Conservation (phyloP, 352 stramenopile genomes). For the Phytophthora multivora region DNA sequence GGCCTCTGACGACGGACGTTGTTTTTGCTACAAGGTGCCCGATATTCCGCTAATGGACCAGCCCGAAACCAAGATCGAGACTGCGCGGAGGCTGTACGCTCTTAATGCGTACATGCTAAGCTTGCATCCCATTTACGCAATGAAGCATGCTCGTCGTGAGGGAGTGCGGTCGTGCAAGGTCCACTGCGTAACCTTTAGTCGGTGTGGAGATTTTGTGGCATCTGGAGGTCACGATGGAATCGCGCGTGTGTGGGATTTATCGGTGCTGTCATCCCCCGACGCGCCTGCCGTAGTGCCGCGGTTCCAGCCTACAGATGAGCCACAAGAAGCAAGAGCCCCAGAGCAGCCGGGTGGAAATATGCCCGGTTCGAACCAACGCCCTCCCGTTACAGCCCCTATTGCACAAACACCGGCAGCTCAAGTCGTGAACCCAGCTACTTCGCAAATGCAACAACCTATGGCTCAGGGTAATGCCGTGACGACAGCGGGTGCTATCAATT, state of each 20-base stretch:
- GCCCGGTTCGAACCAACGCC: background rate
- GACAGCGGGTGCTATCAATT: background rate
- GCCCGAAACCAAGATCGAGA: constrained; percentile 78
- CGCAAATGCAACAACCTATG: constrained; percentile 8
- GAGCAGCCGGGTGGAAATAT: constrained; percentile 11
- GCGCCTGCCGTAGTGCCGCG: constrained; percentile 53
- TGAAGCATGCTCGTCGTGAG: constrained; percentile 65
- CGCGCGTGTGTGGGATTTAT: constrained; percentile 90
- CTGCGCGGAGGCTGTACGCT: constrained; percentile 68
- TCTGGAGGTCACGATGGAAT: constrained; percentile 95
- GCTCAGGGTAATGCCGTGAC: background rate
- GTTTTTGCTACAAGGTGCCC: constrained; percentile 91
- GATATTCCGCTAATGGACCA: constrained; percentile 59
- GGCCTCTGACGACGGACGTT: constrained; percentile 91
- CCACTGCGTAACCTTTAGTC: constrained; percentile 78
- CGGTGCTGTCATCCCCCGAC: constrained; percentile 48
- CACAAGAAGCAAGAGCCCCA: constrained; percentile 24
- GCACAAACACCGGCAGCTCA: constrained; percentile 1
- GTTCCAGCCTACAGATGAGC: constrained; percentile 56
- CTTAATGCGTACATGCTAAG: constrained; percentile 83
- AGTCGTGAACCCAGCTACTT: background rate
- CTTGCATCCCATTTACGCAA: constrained; percentile 77
- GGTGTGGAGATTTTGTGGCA: constrained; percentile 87
- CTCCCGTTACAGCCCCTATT: constrained; percentile 2
- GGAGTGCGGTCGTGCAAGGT: constrained; percentile 74